A percentile compares a stretch with the other conserved stretches of the same genome.
Evolutionary conservation across 495 filamentous ascomycete species (phyloP).

Genomic region (Hypoxylon rickii): DNA sequence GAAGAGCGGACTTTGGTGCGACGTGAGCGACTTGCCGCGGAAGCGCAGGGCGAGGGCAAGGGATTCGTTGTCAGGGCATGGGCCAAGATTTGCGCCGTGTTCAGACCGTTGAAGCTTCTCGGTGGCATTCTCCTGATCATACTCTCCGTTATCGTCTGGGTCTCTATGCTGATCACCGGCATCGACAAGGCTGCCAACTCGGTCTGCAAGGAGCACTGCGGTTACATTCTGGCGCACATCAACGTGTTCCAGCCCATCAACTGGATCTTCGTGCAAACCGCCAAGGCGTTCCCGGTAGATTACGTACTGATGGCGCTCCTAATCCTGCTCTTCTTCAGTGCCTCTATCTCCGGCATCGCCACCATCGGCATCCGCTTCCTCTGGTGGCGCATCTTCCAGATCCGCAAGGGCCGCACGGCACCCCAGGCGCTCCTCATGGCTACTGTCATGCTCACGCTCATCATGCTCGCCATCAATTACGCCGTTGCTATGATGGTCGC

Average conservation of each 20-base stretch:
- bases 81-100: constrained; percentile 75
- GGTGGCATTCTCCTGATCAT: constrained; percentile 77
- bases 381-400: constrained; percentile 89
- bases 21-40: constrained; percentile 82
- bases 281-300: constrained; percentile 87
- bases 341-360: constrained; percentile 83
- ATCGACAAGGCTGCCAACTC: constrained; percentile 98
- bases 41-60: constrained; percentile 73
- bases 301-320: constrained; percentile 85
- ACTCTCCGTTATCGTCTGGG: constrained; percentile 74
- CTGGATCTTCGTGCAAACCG: constrained; percentile 81
- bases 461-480: constrained; percentile 89
- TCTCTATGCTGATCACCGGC: constrained; percentile 90
- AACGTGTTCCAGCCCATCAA: constrained; percentile 96
- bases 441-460: constrained; percentile 87
- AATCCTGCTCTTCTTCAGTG: constrained; percentile 82
- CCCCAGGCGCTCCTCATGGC: constrained; percentile 92
- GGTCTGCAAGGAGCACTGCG: constrained; percentile 85
- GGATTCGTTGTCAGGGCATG: constrained; percentile 71
- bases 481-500: constrained; percentile 87
- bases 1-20: constrained; percentile 92
- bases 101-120: constrained; percentile 82
- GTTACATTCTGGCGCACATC: constrained; percentile 89
- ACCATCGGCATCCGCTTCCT: constrained; percentile 91
- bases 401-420: constrained; percentile 83